Base-by-base conservation (phyloP, 2,329 filamentous ascomycete species). In the Xylariales sp. region DNA sequence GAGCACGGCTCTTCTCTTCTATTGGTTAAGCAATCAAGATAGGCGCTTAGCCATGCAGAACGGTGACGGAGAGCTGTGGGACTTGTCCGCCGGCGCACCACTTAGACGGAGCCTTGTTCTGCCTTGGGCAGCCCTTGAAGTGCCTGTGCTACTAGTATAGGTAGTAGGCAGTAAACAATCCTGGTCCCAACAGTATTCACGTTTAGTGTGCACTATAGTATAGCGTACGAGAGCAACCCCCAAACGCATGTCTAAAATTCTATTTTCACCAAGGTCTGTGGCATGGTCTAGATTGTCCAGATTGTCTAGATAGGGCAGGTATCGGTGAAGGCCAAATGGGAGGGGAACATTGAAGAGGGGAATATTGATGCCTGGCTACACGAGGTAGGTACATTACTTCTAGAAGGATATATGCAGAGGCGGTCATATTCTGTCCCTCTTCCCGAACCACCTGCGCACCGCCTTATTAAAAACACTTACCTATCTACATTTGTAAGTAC, bases 41-140 rank as follows among this genome's bases (percentile, higher is more conserved):
- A 59, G 66, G 69, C 69, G 69, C 69, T 71, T 69, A 71, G 58
- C 56, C 53, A 50, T 64, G 65, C 53, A 56, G 58, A 41, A 66
- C 53, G 48, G 62, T 65, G 62, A 69, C 66, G 66, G 63, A 55
- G 50, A 52, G 60, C 41, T 54, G 63, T 70, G 68, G 62, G 58
- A 55, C 68, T 56, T 56, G 56, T 41, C 64, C 61, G 59, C 45
- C 39, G 53, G 43, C n/a, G 46, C 61, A 62, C 52, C 64, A 67
- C 65, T 61, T 41, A 61, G 58, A 49, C 53, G 46, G 54, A 41
- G 56, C 65, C 30, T 23, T 23, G 23, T 23, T 23, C 23, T 23
- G 23, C 23, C 23, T 23, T 23, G 23, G 23, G 23, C 23, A 23
- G 23, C 23, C 23, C 23, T 23, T 58, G 48, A 46, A 55, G 30